A percentile compares a stretch with the other conserved stretches of the same genome.
phyloP scores from a whole-genome alignment of 148 eudicot species.

The Arctostaphylos glauca region DNA sequence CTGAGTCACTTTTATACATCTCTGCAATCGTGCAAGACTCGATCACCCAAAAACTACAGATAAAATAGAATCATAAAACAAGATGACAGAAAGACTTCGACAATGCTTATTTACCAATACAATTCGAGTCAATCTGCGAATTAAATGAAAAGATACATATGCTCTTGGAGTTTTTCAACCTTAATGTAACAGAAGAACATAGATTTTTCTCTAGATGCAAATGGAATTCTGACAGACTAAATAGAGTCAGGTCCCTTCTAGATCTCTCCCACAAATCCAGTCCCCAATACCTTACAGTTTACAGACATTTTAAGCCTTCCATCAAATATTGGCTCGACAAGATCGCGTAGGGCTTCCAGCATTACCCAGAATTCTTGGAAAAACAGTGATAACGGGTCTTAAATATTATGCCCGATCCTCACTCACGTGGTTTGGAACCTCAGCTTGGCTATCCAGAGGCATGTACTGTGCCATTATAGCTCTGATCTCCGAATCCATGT shows the following conservation, averaged over 20 bases:
- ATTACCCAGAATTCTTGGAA: background rate
- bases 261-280: conserved; percentile 19
- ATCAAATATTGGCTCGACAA: background rate
- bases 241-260: conserved; percentile 13
- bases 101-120: background rate
- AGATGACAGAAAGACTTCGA: background rate
- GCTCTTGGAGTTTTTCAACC: background rate
- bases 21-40: background rate
- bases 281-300: conserved; percentile 27
- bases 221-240: conserved; percentile 8
- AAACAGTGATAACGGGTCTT: background rate
- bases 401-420: conserved; percentile 49
- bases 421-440: conserved; percentile 52
- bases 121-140: background rate
- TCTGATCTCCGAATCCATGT: conserved; percentile 97
- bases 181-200: background rate
- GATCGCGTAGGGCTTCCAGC: conserved; percentile 13
- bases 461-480: conserved; percentile 96
- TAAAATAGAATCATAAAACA: background rate
- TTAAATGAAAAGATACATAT: background rate
- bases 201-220: background rate
- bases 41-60: background rate
- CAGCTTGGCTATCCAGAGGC: conserved; percentile 89
- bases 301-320: conserved; percentile 5
- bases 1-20: background rate